Base-by-base conservation (phyloP, 1,139 yeast species). In the Debaryomycetaceae sp. region DNA sequence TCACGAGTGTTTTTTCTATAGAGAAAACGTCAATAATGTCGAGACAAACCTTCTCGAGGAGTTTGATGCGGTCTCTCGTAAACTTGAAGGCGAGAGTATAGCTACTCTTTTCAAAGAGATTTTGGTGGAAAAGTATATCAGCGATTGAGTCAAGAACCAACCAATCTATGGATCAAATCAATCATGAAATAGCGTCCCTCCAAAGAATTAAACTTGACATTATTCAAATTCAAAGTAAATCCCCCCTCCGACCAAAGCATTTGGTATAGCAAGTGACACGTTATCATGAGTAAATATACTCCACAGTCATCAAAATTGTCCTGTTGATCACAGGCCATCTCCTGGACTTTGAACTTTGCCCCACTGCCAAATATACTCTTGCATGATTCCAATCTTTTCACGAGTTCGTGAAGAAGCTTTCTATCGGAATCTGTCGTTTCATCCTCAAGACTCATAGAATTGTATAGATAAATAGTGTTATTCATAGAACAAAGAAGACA, bases 281-380 rank as follows among this genome's bases (percentile, higher is more conserved):
- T 63, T 22, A 67, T 63, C 78, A 73, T 72, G 27, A 71, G 57
- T 40, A 70, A 55, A 49, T 60, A 72, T 5, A 74, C 72, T 0
- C 79, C 79, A 53, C 79, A 74, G 53, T 74, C 79, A 51, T 73
- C 78, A 40, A 68, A 71, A 49, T 74, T 74, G 6, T 62, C 55
- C 49, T 74, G 79, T 49, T 74, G 79, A 49, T 69, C 71, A 43
- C 76, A 71, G 38, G 58, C 57, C 62, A 66, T 59, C 27, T 57
- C 53, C 6, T 60, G 45, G 1, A 70, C 47, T 36, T 58, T 54
- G 14, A 72, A 51, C 14, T 55, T 55, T 30, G 49, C 49, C 34
- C 47, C 43, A 6, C 52, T 42, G 30, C 51, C 52, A 33, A 60
- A 51, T 20, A 64, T 49, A 17, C 48, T 46, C 34, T 54, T 56